Base-by-base conservation (phyloP, 768 basidiomycete species). In the Podaxis carcinomalis region DNA sequence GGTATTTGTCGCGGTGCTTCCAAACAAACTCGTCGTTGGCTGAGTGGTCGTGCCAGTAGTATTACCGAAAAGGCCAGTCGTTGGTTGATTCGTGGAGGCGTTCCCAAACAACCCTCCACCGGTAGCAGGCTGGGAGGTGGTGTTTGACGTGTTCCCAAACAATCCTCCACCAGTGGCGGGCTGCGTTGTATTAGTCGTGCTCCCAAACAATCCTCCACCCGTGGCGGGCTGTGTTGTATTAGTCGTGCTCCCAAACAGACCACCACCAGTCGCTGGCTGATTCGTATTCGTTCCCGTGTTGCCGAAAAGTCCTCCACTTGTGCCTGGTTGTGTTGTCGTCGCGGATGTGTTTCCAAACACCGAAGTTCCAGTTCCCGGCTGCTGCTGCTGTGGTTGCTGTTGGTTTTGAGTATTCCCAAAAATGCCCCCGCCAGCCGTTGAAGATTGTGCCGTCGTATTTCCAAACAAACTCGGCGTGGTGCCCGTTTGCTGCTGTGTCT, bases 381-480 rank as follows among this genome's bases (percentile, higher is more conserved):
- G 19, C n/a, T 36, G 57, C 14, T 58, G 39, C 25, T 25, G 23
- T n/a, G n/a, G n/a, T 23, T 23, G 23, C 23, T 23, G 25, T 19
- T 60, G 59, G 44, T 69, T 67, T 44, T 70, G 69, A 0, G 73
- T 63, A 14, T 66, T 66, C 32, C 77, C 77, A 52, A 74, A 70
- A 25, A 75, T 57, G 23, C 71, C 64, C 4, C 55, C 60, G 25
- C 59, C 52, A 27, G 59, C 28, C 16, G 63, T 59, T 21, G 56
- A 39, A 36, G 46, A 62, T 62, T 37, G 62, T 56, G 40, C 49
- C 37, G 47, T 21, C 40, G 62, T 58, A 39, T 40, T 59, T 47
- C 72, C 72, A 61, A 73, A 72, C 5, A 73, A 55, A 2, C 68
- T 54, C 21, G 55, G 50, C 13, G 52, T 53, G 57, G 39, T 28